Evolutionary conservation across 495 filamentous ascomycete genomes (phyloP).

Genomic region (Hyphodiscus hymeniophilus): DNA sequence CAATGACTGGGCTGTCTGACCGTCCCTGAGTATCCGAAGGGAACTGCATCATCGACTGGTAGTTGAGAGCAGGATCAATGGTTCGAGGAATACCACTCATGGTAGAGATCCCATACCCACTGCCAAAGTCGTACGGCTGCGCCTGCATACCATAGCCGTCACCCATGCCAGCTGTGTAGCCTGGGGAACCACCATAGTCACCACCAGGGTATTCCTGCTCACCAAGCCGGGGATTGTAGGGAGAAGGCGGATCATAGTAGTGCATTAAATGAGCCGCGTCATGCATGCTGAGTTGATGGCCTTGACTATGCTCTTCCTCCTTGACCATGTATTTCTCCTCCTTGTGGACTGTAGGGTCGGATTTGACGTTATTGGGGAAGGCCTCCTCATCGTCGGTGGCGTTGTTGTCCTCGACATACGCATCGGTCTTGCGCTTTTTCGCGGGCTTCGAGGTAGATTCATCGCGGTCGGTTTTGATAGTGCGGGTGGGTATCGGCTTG

Average conservation of each 20-base stretch:
- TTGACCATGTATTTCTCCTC: conserved; percentile 9
- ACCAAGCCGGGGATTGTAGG: not conserved
- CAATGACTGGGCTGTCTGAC: conserved; percentile 11
- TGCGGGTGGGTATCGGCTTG: conserved; percentile 14
- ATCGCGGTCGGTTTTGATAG: conserved; percentile 9
- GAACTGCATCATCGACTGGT: conserved; percentile 2
- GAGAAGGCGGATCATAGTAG: conserved; percentile 13
- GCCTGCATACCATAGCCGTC: conserved; percentile 4
- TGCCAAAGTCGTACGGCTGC: conserved; percentile 1
- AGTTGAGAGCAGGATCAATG: not conserved
- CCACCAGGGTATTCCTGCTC: conserved; percentile 2
- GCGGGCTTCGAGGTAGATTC: not conserved
- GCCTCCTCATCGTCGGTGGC: conserved; percentile 13
- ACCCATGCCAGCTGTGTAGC: conserved; percentile 3
- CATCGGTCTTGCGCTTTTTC: conserved; percentile 15
- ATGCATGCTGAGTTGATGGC: conserved; percentile 5
- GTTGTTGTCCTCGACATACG: conserved; percentile 11
- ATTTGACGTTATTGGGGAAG: conserved; percentile 11
- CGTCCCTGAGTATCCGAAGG: conserved; percentile 5
- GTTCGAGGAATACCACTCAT: conserved; percentile 2
- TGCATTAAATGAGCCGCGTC: conserved; percentile 13
- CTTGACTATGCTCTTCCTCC: not conserved
- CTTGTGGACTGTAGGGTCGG: not conserved
- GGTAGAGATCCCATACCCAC: not conserved
- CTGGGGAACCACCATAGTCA: conserved; percentile 5